These are phyloP conservation scores for Aspergillus candidus DNA, from an alignment of 2,329 filamentous ascomycete species.

Conservation along the genomic window DNA sequence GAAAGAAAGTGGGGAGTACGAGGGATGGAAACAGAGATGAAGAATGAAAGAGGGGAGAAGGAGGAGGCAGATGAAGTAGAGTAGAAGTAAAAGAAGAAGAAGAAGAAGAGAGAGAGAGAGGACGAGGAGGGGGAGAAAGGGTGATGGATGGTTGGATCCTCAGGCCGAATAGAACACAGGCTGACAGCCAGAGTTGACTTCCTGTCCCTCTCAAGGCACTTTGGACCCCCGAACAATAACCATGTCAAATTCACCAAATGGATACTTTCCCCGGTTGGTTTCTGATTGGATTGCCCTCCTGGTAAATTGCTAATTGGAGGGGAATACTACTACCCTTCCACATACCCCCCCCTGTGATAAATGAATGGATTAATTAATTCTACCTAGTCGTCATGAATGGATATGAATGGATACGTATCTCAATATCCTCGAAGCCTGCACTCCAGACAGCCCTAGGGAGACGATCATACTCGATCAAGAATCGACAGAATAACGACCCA, in stretches of 20 bases:
- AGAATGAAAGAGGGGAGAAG: background rate
- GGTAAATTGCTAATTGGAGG: too few species aligned
- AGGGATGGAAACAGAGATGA: background rate
- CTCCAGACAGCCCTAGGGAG: too few species aligned
- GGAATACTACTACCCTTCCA: too few species aligned
- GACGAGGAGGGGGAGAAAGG: constrained; percentile 3
- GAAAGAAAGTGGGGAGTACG: background rate
- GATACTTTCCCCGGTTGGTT: too few species aligned
- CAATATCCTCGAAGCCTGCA: background rate
- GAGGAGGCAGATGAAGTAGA: constrained; percentile 7
- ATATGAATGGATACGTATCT: background rate
- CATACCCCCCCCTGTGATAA: too few species aligned
- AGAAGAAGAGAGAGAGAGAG: constrained; percentile 7
- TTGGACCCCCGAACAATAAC: constrained; percentile 1
- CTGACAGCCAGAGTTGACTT: constrained; percentile 5
- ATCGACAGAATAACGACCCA: constrained; percentile 3
- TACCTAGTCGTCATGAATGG: too few species aligned
- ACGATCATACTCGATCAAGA: background rate
- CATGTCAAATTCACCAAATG: too few species aligned
- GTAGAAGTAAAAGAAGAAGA: constrained; percentile 2
- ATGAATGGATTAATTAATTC: too few species aligned
- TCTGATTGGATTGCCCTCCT: too few species aligned
- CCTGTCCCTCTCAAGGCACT: background rate
- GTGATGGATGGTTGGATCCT: constrained; percentile 2
- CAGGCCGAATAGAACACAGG: constrained; percentile 2